Conservation (phyloP, 257 asterid genomes). For the Penstemon davidsonii region DNA sequence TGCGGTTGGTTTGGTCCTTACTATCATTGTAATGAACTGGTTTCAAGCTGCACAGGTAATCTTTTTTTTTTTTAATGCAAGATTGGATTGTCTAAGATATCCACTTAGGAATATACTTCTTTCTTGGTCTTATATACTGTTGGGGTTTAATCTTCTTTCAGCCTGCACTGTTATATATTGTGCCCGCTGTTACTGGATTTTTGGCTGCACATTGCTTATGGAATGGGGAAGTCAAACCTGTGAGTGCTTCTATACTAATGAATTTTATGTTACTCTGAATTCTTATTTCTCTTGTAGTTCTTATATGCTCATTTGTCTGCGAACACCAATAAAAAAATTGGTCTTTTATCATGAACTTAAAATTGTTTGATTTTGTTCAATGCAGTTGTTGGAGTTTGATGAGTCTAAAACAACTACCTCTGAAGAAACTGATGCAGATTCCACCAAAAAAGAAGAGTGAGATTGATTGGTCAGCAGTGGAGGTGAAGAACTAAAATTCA, state of each 20-base stretch:
- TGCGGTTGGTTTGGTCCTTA: conserved; percentile 60
- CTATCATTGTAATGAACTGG: conserved; percentile 95
- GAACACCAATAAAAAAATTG: too few relatives aligned
- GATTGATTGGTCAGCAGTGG: conserved; percentile 9
- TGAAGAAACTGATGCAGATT: conserved; percentile 39
- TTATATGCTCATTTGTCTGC: too few relatives aligned
- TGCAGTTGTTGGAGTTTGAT: conserved; percentile 79
- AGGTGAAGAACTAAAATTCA: conserved; percentile 9
- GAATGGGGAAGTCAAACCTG: conserved; percentile 90
- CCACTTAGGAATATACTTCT: not conserved
- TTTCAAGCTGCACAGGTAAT: conserved; percentile 97
- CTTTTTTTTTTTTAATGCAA: not conserved
- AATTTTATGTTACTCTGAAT: not conserved
- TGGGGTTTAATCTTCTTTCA: conserved; percentile 36
- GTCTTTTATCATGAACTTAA: not conserved
- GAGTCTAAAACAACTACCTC: conserved; percentile 55
- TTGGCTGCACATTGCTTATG: conserved; percentile 85
- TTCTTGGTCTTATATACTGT: conserved; percentile 17
- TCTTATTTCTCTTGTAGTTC: too few relatives aligned
- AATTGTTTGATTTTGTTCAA: not conserved
- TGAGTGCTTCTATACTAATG: conserved; percentile 35
- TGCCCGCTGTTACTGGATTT: conserved; percentile 92
- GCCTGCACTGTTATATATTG: conserved; percentile 95
- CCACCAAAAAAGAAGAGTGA: conserved; percentile 61
- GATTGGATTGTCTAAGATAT: not conserved